Percentiles rank a stretch among this genome's conserved stretches.
Evolutionary conservation across 2,329 filamentous ascomycete species (phyloP).

Genomic region (Aurifilum marmelostoma): DNA sequence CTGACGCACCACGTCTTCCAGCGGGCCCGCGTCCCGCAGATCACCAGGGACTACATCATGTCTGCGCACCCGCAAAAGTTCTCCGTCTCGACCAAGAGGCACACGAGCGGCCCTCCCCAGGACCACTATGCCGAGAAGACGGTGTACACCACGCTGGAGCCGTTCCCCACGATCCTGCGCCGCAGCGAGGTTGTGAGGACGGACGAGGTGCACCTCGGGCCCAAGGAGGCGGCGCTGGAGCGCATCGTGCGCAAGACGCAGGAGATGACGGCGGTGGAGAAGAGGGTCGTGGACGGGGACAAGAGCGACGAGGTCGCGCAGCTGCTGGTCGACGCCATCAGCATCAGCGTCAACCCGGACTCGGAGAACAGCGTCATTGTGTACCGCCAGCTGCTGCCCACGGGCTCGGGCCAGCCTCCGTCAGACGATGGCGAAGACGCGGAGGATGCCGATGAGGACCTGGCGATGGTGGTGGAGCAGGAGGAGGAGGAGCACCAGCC

Average conservation of each 20-base stretch:
- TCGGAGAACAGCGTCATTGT: constrained; percentile 77
- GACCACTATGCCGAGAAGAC: constrained; percentile 84
- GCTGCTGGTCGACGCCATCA: constrained; percentile 74
- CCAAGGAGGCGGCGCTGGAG: constrained; percentile 87
- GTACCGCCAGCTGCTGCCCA: constrained; percentile 75
- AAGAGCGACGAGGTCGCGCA: constrained; percentile 62
- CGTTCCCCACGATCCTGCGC: constrained; percentile 88
- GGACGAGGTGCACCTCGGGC: constrained; percentile 67
- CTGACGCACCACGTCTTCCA: constrained; percentile 83
- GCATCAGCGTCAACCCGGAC: constrained; percentile 72
- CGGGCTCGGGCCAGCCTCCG: constrained; percentile 25
- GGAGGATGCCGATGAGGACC: constrained; percentile 46
- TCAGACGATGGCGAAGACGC: constrained; percentile 47
- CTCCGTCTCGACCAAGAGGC: constrained; percentile 73
- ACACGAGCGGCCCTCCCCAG: constrained; percentile 67
- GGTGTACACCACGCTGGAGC: constrained; percentile 79
- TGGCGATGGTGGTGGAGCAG: too few relatives aligned
- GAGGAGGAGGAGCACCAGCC: constrained; percentile 44
- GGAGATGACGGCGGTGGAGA: constrained; percentile 78
- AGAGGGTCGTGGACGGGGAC: constrained; percentile 72
- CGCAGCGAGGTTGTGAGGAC: constrained; percentile 80
- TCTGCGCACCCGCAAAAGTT: constrained; percentile 78
- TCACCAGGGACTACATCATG: constrained; percentile 84
- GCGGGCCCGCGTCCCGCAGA: constrained; percentile 78
- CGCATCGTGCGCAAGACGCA: constrained; percentile 88